Conservation (phyloP, 2,329 filamentous ascomycete species). For the Cladosporium halotolerans region DNA sequence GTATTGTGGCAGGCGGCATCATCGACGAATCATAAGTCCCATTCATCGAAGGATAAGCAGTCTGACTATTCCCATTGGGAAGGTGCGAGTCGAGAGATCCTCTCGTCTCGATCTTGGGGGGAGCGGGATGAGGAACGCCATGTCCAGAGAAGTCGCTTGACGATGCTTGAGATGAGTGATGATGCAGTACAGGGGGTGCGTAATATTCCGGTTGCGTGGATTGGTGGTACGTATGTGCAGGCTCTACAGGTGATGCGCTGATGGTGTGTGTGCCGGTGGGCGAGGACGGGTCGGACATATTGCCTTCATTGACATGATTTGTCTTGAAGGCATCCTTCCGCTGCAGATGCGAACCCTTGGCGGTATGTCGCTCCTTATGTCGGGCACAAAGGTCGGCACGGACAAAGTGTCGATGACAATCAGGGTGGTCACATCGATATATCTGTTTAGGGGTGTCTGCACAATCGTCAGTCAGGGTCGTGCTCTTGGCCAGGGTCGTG, state of each 20-base stretch:
- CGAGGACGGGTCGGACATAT: slow-evolving; percentile 13
- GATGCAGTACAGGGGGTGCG: neutral
- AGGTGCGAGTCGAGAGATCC: slow-evolving; percentile 1
- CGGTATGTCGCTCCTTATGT: slow-evolving; percentile 45
- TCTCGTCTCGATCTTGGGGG: neutral
- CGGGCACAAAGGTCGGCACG: slow-evolving; percentile 83
- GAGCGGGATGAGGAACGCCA: neutral
- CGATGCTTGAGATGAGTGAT: neutral
- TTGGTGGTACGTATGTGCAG: neutral
- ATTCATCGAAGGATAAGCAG: neutral
- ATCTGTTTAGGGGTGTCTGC: slow-evolving; percentile 88
- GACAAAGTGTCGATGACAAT: slow-evolving; percentile 85
- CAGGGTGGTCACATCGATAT: slow-evolving; percentile 86
- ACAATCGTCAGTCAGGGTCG: slow-evolving; percentile 1
- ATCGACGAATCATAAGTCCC: slow-evolving; percentile 7
- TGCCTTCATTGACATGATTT: slow-evolving; percentile 17
- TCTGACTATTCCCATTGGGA: neutral
- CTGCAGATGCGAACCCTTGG: slow-evolving; percentile 67
- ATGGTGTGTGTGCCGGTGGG: slow-evolving; percentile 15
- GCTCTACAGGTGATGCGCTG: slow-evolving; percentile 15
- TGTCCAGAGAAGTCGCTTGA: neutral
- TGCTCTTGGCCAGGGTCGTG: neutral
- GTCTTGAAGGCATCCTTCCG: slow-evolving; percentile 65
- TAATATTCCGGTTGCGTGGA: neutral
- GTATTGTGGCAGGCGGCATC: slow-evolving; percentile 8